Base-by-base conservation (phyloP, 371 early-diverging fungal species). In the Apophysomyces sp. region DNA sequence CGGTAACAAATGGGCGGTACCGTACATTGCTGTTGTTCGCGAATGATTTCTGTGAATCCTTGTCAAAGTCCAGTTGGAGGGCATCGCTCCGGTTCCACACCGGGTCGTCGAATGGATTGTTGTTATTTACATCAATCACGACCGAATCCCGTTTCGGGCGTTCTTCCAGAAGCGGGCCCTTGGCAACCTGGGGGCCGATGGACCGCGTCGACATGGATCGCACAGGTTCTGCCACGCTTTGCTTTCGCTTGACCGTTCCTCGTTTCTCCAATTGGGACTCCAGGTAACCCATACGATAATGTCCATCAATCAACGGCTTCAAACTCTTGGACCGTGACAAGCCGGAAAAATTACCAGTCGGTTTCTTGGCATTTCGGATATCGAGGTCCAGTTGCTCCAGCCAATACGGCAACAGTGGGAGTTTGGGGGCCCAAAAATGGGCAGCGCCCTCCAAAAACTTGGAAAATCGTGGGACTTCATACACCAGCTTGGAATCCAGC, bases 381-480 rank as follows among this genome's bases (percentile, higher is more conserved):
- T 98, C 97, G 18, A 90, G 76, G 57, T 89, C 86, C 88, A 98
- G 92, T 73, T 98, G 96, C 21, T 58, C 63, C 9, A 92, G 58
- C 99, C 99, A 99, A 85, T 97, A 98, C 9, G 99, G 99, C 52
- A 99, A 83, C 39, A 96, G 81, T 16, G 88, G 84, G 12, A 99
- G 89, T 24, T 87, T 82, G 31, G 76, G 70, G 58, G 91, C 91
- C 63, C 97, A 88, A 56, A 99, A 87, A 13, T 94, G 92, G 11
- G 98, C 89, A 16, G 89, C 87, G 55, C 99, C 99, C 76, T 99
- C 99, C 53, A 98, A 84, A 80, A 94, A 99, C 75, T 99, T 99
- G 56, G 94, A 94, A 81, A 99, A 99, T 67, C 97, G 96, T 39
- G 98, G 98, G 3, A 98, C 98, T 40, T 95, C 96, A 72, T 96